Evolutionary conservation across 768 basidiomycete genomes (phyloP).

Genomic region (Macrolepiota albuminosa): DNA sequence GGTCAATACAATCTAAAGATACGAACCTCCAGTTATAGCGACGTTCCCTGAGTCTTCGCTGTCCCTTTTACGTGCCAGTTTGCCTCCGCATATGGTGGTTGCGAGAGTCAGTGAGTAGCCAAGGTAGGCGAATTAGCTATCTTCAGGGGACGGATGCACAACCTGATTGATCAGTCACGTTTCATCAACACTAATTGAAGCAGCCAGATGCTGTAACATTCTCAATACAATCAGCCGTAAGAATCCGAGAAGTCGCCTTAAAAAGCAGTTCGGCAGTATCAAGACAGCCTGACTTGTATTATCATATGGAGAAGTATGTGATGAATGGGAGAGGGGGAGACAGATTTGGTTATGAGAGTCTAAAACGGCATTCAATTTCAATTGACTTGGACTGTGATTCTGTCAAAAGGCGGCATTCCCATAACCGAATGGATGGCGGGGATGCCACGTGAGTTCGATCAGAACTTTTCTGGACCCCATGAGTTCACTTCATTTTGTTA

Average conservation of each 20-base stretch:
- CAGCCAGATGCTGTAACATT: too few species aligned
- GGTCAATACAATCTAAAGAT: too few species aligned
- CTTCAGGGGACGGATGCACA: neutral
- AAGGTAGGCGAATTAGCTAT: neutral
- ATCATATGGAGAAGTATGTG: neutral
- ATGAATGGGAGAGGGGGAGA: neutral
- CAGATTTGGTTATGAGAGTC: neutral
- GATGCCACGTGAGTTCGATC: constrained; percentile 31
- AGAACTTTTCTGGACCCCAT: constrained; percentile 21
- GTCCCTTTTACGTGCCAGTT: too few species aligned
- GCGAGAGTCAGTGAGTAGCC: neutral
- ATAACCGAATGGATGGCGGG: neutral
- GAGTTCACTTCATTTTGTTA: constrained; percentile 21
- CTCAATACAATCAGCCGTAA: neutral
- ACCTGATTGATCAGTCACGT: too few species aligned
- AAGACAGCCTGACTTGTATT: neutral
- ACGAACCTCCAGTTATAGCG: too few species aligned
- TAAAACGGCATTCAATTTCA: neutral
- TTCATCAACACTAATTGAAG: too few species aligned
- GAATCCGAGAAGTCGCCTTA: neutral
- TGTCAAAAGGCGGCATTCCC: neutral
- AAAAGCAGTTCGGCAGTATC: neutral
- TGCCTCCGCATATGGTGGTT: neutral
- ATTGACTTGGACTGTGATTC: neutral
- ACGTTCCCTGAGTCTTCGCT: too few species aligned